Conservation (phyloP, 2,329 filamentous ascomycete genomes). For the Colletotrichum coccodes region DNA sequence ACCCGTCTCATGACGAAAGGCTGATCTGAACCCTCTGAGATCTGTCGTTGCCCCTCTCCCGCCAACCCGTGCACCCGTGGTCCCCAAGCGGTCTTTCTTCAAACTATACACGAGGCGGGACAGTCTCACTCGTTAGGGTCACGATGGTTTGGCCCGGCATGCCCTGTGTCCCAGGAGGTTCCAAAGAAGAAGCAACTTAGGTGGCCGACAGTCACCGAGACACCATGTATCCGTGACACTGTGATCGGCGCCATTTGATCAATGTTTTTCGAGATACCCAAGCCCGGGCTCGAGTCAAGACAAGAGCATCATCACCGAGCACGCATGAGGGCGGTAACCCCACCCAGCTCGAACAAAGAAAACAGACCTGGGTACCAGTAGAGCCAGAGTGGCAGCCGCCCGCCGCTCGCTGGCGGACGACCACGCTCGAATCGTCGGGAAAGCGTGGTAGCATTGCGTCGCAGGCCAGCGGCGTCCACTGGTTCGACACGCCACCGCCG, state of each 20-base stretch:
- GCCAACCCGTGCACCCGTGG: no score
- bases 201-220: not conserved
- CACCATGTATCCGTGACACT: not conserved
- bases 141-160: not conserved
- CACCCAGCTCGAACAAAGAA: not conserved
- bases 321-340: no score
- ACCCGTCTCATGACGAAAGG: not conserved
- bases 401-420: not conserved
- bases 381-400: not conserved
- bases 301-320: no score
- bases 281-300: not conserved
- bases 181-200: not conserved
- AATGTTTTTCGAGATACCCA: not conserved
- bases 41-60: no score
- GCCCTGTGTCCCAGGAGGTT: not conserved
- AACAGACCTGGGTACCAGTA: not conserved
- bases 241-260: not conserved
- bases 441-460: not conserved
- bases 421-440: not conserved
- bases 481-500: conserved; percentile 1
- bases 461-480: not conserved
- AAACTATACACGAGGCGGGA: not conserved
- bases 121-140: not conserved
- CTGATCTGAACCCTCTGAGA: not conserved
- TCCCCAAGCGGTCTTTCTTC: not conserved